Base-by-base conservation (phyloP, 768 basidiomycete genomes). In the Obba rivulosa region DNA sequence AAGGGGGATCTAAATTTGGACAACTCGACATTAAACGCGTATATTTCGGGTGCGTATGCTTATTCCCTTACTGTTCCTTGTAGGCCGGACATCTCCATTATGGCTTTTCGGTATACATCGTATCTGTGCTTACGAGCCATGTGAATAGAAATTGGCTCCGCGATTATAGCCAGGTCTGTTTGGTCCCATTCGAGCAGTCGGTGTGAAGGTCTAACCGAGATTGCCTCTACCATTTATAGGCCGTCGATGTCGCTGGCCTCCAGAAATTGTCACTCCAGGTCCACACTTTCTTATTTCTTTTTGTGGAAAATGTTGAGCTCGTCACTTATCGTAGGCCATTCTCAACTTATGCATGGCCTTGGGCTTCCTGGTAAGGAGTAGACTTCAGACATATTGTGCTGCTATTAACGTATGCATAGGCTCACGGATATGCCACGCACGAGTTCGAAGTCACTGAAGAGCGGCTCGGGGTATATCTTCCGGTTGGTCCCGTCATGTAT, bases 381-480 rank as follows among this genome's bases (percentile, higher is more conserved):
- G 23, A 22, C 43, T 13, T n/a, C 40, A 17, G 20, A 34, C 17
- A 20, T 11, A n/a, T 22, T 22, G 34, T 38, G 13, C 16, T 28
- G 22, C 38, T 13, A 45, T 23, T 40, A 16, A 14, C 41, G 18
- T 24, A 9, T 35, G 28, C 34, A 2, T 31, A 86, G 85, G 85
- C 85, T 9, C 79, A 87, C 58, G 86, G 87, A 28, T 89, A 87
- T 60, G 91, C 87, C 5, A 89, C 87, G 0, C 69, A 77, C 43
- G 86, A 90, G 65, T 92, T 92, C 58, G 90, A 92, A 66, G 88
- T 95, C 48, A 95, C 91, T 18, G 59, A 62, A 17, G 88, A 92
- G 49, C 79, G 92, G 14, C 77, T 95, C 2, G 91, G 87, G 2
- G 80, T 81, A 37, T 95, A 95, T 63, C 80, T 93, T 23, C 90